Evolutionary conservation across 2,329 filamentous ascomycete genomes (phyloP), one percentile per base, ranked within the genome.

Genomic region (Sporothrix brasiliensis): DNA sequence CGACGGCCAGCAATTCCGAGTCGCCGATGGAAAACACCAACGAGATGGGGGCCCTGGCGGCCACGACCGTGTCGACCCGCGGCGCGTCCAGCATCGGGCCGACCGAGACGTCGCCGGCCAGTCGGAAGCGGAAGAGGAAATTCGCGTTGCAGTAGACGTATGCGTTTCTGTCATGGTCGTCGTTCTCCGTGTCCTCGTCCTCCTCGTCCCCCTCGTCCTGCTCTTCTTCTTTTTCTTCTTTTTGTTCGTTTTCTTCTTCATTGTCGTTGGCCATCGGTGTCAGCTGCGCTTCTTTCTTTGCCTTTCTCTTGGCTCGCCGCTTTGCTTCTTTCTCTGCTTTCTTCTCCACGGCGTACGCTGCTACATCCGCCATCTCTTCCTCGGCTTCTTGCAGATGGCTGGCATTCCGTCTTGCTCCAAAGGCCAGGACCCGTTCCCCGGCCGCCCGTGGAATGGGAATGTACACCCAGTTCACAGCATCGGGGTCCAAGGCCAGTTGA

Each of bases 91-190:
- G 19, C 24, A 41, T 27, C 7, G 54, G 56, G 19, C 54, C 67
- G 2, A 63, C 44, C 16, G 24, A 58, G 19, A 69, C 67, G 11
- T 69, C 67, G 56, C 67, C 67, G 16, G 53, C 53, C 47, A 61
- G 54, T 27, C 41, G 19, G 6, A 44, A 39, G 44, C 54, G 67
- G 27, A 69, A 69, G 47, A 52, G 41, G 39, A 67, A 67, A 7
- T 53, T 21, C 6, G 49, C 34, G n/a, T 2, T 24, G n/a, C 30
- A 68, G n/a, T 53, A 24, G 34, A 19, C 39, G 52, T 67, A 67
- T 24, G 9, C 2, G 27, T 67, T 67, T 30, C 21, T 19, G 30
- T 34, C n/a, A 4, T 24, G 14, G 10, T 63, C 58, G 0, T 60
- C 30, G 30, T 34, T 34, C 30, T 60, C 56, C 16, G 41, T 19